Evolutionary conservation across 2,329 filamentous ascomycete genomes (phyloP).

Genomic region (Emydomyces testavorans): DNA sequence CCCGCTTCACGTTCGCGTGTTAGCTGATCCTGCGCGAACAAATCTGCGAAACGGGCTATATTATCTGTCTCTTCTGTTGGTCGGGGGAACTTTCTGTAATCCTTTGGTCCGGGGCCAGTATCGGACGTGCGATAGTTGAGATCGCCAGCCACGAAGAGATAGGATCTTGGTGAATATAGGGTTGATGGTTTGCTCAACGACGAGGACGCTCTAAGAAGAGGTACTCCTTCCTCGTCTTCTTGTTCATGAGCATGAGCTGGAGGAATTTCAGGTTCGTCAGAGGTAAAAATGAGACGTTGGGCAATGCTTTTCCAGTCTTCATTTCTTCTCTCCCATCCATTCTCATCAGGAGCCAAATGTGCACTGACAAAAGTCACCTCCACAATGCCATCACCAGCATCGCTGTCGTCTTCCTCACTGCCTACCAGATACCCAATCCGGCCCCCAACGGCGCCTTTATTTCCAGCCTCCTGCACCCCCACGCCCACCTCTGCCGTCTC

Average conservation of each 20-base stretch:
- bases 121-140: conserved; percentile 85
- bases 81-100: conserved; percentile 52
- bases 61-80: conserved; percentile 38
- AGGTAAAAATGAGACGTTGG: conserved; percentile 62
- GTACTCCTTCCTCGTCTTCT: conserved; percentile 24
- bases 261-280: conserved; percentile 18
- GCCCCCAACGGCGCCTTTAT: conserved; percentile 83
- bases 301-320: conserved; percentile 81
- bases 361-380: conserved; percentile 75
- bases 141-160: conserved; percentile 82
- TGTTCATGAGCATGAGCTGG: conserved; percentile 8
- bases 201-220: conserved; percentile 24
- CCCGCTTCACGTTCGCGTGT: conserved; percentile 56
- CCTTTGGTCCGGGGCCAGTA: conserved; percentile 48
- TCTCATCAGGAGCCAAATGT: conserved; percentile 82
- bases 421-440: conserved; percentile 50
- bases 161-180: conserved; percentile 62
- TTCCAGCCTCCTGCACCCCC: conserved; percentile 78
- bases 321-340: conserved; percentile 62
- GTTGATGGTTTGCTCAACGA: conserved; percentile 22
- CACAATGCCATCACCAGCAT: conserved; percentile 31
- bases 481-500: conserved; percentile 74
- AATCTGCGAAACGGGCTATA: conserved; percentile 52
- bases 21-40: conserved; percentile 69
- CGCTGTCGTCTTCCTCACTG: conserved; percentile 24